Evolutionary conservation across 2,329 filamentous ascomycete species (phyloP), one percentile per base, ranked within the genome.

Genomic region (Akanthomyces dipterigenus): DNA sequence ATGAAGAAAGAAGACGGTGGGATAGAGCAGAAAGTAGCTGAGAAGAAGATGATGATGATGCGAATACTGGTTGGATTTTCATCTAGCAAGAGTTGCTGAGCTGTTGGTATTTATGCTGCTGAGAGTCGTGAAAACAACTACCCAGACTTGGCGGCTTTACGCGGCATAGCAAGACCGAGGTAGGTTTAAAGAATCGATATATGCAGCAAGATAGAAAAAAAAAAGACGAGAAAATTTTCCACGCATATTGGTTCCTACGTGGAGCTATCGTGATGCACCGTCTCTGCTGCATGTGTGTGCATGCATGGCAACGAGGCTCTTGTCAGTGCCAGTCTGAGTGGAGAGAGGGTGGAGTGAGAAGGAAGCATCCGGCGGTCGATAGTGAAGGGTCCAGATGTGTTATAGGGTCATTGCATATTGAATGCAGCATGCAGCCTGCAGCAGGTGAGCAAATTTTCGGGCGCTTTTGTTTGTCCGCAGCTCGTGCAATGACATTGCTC

Each of bases 271-370:
- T 45, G 45, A 49, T 45, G 31, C 34, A 42, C 43, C n/a, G n/a
- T n/a, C n/a, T n/a, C 14, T 42, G 49, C 49, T 51, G 49, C 43
- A 24, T 20, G 28, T 38, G 49, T 11, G 38, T 36, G 49, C 20
- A 48, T 36, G 16, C 7, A 14, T n/a, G 18, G 12, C 34, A 11
- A 34, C 55, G 55, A 49, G 55, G 34, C 43, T 49, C 54, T 31
- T 42, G 22, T 34, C 31, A 34, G 5, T 7, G 12, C 16, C 6
- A 31, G 26, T n/a, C n/a, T n/a, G n/a, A n/a, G 55, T 46, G 55
- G 55, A 57, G 42, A 57, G 42, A 34, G 16, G 36, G 42, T 58
- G 55, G 55, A 31, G 43, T 49, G 45, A 58, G 55, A 3, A 26
- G 22, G 8, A 26, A 5, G 9, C 42, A 45, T 18, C 31, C 16